Conservation (phyloP, 2,329 filamentous ascomycete genomes). For the Nannizziopsis arthrosporioides region DNA sequence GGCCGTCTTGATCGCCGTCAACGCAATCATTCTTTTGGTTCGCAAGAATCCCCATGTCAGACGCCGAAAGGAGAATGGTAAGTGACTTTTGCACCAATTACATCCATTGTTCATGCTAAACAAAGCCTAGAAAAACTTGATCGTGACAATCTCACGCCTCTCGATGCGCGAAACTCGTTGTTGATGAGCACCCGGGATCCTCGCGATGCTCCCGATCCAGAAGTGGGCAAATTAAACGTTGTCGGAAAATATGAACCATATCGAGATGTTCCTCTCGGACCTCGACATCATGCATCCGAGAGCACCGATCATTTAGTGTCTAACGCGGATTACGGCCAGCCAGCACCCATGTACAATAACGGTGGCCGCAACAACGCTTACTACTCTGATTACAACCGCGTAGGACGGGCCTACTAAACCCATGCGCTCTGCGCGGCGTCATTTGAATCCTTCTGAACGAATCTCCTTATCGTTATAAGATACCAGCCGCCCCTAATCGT, state of each 20-base stretch:
- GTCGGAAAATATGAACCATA: slow-evolving; percentile 32
- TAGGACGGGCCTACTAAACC: slow-evolving; percentile 6
- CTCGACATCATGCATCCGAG: slow-evolving; percentile 20
- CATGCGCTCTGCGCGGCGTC: neutral
- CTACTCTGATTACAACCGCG: slow-evolving; percentile 22
- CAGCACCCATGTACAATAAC: slow-evolving; percentile 14
- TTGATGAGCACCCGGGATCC: slow-evolving; percentile 50
- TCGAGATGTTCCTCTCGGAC: slow-evolving; percentile 20
- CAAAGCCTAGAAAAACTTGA: slow-evolving; percentile 56
- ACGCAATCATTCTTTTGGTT: slow-evolving; percentile 70
- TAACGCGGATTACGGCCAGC: neutral
- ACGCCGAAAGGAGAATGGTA: slow-evolving; percentile 81
- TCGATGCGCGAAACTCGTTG: slow-evolving; percentile 77
- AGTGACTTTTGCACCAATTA: slow-evolving; percentile 31
- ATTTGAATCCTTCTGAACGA: neutral
- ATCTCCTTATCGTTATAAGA: slow-evolving; percentile 6
- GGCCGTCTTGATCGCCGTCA: slow-evolving; percentile 78
- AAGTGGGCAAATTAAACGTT: slow-evolving; percentile 33
- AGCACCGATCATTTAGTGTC: slow-evolving; percentile 28
- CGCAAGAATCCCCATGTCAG: slow-evolving; percentile 83
- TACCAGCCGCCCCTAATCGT: slow-evolving; percentile 1
- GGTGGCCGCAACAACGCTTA: slow-evolving; percentile 21
- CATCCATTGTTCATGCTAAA: neutral
- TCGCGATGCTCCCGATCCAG: slow-evolving; percentile 21
- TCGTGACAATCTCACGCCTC: slow-evolving; percentile 69